phyloP scores from a whole-genome alignment of 1,284 basidiomycete genomes.

The Kalmanozyma brasiliensis region DNA sequence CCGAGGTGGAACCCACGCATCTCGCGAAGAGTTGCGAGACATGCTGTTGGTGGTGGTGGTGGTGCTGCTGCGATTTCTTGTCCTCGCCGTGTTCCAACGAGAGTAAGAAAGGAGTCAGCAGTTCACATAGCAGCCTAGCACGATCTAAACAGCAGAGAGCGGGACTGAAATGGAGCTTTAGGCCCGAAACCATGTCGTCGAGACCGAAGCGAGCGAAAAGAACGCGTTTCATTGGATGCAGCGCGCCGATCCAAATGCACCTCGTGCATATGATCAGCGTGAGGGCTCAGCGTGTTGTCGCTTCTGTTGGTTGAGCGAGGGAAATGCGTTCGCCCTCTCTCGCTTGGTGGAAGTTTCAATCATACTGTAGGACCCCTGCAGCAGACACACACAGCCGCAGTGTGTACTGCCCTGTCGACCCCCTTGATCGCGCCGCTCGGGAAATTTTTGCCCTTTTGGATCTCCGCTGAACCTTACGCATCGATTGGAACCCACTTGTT shows the following conservation, averaged over 20 bases:
- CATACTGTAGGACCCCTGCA: conserved; percentile 1
- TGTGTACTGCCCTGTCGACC: not conserved
- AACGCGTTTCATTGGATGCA: conserved; percentile 27
- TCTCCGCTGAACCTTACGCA: too few relatives aligned
- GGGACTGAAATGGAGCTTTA: too few relatives aligned
- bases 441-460: too few relatives aligned
- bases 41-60: too few relatives aligned
- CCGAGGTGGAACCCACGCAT: too few relatives aligned
- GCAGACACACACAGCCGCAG: not conserved
- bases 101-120: too few relatives aligned
- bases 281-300: not conserved
- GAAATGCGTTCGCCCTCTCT: not conserved
- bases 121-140: too few relatives aligned
- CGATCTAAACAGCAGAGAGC: too few relatives aligned
- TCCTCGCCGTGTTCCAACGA: too few relatives aligned
- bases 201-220: conserved; percentile 8
- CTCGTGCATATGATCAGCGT: conserved; percentile 18
- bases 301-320: conserved; percentile 4
- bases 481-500: too few relatives aligned
- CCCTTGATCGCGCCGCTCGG: conserved; percentile 1
- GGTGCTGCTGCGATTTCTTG: too few relatives aligned
- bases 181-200: conserved; percentile 2
- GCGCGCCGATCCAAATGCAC: conserved; percentile 20
- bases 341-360: not conserved
- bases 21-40: too few relatives aligned